Conservation (phyloP, 176 grass and related monocot species). For the Saccharum spontaneum region DNA sequence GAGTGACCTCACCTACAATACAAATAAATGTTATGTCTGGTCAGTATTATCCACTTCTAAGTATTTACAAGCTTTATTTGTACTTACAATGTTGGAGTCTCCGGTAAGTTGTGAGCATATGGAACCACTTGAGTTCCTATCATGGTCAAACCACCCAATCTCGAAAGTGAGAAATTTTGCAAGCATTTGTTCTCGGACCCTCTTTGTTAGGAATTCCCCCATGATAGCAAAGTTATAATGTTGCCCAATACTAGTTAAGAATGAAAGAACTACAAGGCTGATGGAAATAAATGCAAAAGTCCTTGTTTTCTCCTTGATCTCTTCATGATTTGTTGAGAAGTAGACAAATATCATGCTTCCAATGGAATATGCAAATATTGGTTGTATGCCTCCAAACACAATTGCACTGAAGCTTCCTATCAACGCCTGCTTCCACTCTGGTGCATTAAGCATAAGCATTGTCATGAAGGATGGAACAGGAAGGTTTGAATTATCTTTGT, state of each 20-base stretch:
- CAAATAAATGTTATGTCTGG: constrained; percentile 10
- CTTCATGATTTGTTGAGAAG: constrained; percentile 67
- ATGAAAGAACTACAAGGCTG: constrained; percentile 57
- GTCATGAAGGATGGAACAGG: constrained; percentile 71
- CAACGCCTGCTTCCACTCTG: constrained; percentile 76
- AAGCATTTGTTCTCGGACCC: constrained; percentile 73
- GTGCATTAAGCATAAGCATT: constrained; percentile 80
- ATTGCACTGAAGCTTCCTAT: constrained; percentile 67
- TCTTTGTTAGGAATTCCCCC: constrained; percentile 96
- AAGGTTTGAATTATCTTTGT: constrained; percentile 26
- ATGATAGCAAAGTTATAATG: constrained; percentile 92
- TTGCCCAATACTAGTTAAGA: constrained; percentile 80
- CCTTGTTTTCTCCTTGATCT: constrained; percentile 72
- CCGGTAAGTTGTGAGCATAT: constrained; percentile 78
- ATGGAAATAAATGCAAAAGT: constrained; percentile 69
- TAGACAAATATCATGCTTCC: constrained; percentile 94
- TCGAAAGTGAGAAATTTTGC: constrained; percentile 85
- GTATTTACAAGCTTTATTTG: not conserved
- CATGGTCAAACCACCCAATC: constrained; percentile 79
- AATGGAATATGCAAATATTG: constrained; percentile 63
- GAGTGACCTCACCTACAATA: constrained; percentile 69
- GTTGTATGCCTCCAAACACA: constrained; percentile 85
- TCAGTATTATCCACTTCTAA: constrained; percentile 1
- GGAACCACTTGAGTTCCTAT: constrained; percentile 72
- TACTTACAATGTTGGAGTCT: constrained; percentile 76